phyloP scores from a whole-genome alignment of 371 early-diverging fungal genomes.

The Mortierella sp. region DNA sequence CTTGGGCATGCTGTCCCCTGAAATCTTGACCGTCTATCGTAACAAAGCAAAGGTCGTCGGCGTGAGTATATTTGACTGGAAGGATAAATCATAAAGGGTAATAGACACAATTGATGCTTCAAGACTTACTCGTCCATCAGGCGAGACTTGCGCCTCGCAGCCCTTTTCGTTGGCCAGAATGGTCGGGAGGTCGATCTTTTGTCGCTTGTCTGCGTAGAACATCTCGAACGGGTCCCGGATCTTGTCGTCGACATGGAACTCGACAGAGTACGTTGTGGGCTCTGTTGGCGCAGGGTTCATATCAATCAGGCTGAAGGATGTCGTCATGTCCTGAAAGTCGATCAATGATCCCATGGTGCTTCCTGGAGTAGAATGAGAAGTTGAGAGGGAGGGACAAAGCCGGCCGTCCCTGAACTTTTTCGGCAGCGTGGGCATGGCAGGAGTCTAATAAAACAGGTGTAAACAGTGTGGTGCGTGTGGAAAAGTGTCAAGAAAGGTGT shows the following conservation, averaged over 20 bases:
- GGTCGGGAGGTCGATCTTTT: slow-evolving; percentile 31
- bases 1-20: slow-evolving; percentile 15
- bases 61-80: neutral
- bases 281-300: neutral
- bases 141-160: slow-evolving; percentile 20
- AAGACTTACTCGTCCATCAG: slow-evolving; percentile 25
- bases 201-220: slow-evolving; percentile 32
- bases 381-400: neutral
- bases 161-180: slow-evolving; percentile 22
- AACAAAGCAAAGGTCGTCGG: too few species aligned
- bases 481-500: neutral
- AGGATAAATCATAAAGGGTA: neutral
- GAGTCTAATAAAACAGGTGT: slow-evolving; percentile 2
- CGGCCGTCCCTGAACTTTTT: neutral
- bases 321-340: neutral
- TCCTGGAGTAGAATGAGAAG: neutral
- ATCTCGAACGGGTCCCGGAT: slow-evolving; percentile 27
- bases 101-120: neutral
- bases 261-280: neutral
- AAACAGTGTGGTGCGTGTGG: neutral
- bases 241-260: slow-evolving; percentile 16
- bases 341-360: neutral
- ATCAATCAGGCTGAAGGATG: neutral
- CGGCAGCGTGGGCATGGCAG: neutral
- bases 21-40: slow-evolving; percentile 19